A percentile compares a stretch with the other conserved stretches of the same genome.
Evolutionary conservation across 1,284 basidiomycete genomes (phyloP).

Genomic region (Ceratobasidium sp.): DNA sequence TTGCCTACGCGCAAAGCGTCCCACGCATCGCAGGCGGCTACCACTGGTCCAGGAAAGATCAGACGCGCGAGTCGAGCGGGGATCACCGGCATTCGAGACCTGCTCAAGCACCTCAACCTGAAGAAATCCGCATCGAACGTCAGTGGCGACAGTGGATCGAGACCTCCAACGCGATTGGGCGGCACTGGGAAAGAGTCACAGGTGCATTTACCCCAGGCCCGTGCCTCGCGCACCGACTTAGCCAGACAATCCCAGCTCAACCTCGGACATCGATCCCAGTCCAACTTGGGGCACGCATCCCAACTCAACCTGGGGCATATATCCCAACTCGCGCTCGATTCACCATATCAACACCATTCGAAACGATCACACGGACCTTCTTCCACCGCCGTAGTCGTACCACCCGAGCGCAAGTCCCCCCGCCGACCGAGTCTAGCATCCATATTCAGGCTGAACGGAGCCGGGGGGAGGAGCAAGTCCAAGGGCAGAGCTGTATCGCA

Average conservation of each 20-base stretch:
- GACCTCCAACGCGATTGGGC: conserved; percentile 21
- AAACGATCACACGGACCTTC: conserved; percentile 37
- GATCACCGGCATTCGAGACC: conserved; percentile 78
- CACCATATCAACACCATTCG: conserved; percentile 28
- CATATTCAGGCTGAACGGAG: conserved; percentile 45
- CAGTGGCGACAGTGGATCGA: not conserved
- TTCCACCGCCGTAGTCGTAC: not conserved
- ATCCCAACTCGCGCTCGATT: conserved; percentile 19
- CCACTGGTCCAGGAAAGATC: conserved; percentile 60
- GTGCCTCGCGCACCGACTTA: conserved; percentile 14
- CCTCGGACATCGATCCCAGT: conserved; percentile 6
- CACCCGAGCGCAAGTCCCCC: conserved; percentile 35
- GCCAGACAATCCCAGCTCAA: conserved; percentile 23
- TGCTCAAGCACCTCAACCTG: conserved; percentile 69
- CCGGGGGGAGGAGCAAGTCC: conserved; percentile 33
- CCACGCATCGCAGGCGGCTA: not conserved
- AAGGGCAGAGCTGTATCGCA: conserved; percentile 23
- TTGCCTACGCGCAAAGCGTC: conserved; percentile 7
- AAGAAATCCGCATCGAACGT: conserved; percentile 59
- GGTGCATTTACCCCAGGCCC: conserved; percentile 32
- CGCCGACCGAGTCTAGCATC: conserved; percentile 47
- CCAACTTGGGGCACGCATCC: conserved; percentile 2
- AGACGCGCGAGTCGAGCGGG: conserved; percentile 68
- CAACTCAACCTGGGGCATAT: conserved; percentile 11
- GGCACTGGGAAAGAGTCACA: conserved; percentile 28